These are phyloP conservation scores for Colletotrichum abscissum DNA, from an alignment of 2,329 filamentous ascomycete species.

Conservation along the genomic window DNA sequence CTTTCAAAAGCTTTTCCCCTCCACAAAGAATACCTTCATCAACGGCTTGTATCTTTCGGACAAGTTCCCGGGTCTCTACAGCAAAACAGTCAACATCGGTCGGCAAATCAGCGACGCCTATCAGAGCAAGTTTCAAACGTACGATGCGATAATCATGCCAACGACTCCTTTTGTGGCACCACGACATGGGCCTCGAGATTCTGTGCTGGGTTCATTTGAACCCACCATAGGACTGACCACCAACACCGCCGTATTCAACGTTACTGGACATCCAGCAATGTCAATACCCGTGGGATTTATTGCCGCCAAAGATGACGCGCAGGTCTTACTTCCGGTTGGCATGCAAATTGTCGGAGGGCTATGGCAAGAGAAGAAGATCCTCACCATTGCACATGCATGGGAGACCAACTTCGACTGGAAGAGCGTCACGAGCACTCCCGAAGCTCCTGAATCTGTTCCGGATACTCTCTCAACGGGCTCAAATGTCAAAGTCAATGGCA, in stretches of 20 bases:
- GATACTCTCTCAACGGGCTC: not conserved
- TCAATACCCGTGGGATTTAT: constrained; percentile 62
- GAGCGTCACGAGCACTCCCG: not conserved
- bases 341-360: constrained; percentile 66
- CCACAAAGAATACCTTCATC: constrained; percentile 66
- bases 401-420: constrained; percentile 59
- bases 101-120: constrained; percentile 59
- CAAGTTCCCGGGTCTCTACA: constrained; percentile 57
- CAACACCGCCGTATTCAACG: constrained; percentile 68
- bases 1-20: constrained; percentile 63
- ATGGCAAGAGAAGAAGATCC: constrained; percentile 61
- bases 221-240: constrained; percentile 64
- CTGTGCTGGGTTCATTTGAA: constrained; percentile 57
- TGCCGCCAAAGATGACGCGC: constrained; percentile 49
- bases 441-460: not conserved
- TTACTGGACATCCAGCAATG: constrained; percentile 67
- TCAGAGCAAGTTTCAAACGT: constrained; percentile 50
- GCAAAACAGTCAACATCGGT: constrained; percentile 61
- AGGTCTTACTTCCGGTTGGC: constrained; percentile 59
- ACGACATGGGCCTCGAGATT: constrained; percentile 50
- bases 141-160: constrained; percentile 60
- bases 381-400: constrained; percentile 53
- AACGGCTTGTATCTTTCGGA: constrained; percentile 60
- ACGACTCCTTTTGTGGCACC: constrained; percentile 60
- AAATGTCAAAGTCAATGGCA: not conserved